Evolutionary conservation across 176 grass and related monocot genomes (phyloP), one percentile per base, ranked within the genome.

Genomic region (Paspalum notatum): DNA sequence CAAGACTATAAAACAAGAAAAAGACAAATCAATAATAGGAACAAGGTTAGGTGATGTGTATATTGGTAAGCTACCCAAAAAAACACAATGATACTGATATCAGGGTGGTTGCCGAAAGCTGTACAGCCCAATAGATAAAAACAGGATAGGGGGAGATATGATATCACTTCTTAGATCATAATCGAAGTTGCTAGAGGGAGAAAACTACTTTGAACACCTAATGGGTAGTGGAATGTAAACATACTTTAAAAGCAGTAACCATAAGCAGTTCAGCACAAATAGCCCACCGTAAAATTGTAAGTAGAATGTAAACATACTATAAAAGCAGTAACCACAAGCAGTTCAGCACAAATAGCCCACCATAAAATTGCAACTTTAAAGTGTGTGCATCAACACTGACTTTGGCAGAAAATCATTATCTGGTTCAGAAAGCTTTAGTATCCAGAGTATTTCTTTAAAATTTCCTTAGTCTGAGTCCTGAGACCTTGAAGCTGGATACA

Each of bases 41-140:
- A 62, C 54, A 89, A 85, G 85, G 76, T 76, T 80, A 76, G 82
- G 82, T 4, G 32, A 79, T 27, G 14, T 45, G 38, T 62, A 44
- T 75, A 71, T 80, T 56, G 76, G 62, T 71, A 69, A 89, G 55
- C 87, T 55, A 84, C 62, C 68, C 4, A 0, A 60, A 62, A 50
- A 68, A 39, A 21, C 47, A 74, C 18, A 89, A 45, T 16, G 49
- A 71, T 54, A 15, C 2, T 52, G 55, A 45, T 75, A 58, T 59
- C 12, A 59, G 22, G 25, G 62, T 47, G 25, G 24, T 42, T 46
- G 9, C 18, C 37, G 67, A 83, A 83, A 83, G 56, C 11, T 88
- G 54, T 59, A 57, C 72, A 58, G 13, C 8, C 27, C 7, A 66
- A 52, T 67, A 75, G 27, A 74, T 24, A 68, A 66, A 80, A 32